phyloP scores from a whole-genome alignment of 2,329 filamentous ascomycete genomes.

The Paecilomyces formosus region DNA sequence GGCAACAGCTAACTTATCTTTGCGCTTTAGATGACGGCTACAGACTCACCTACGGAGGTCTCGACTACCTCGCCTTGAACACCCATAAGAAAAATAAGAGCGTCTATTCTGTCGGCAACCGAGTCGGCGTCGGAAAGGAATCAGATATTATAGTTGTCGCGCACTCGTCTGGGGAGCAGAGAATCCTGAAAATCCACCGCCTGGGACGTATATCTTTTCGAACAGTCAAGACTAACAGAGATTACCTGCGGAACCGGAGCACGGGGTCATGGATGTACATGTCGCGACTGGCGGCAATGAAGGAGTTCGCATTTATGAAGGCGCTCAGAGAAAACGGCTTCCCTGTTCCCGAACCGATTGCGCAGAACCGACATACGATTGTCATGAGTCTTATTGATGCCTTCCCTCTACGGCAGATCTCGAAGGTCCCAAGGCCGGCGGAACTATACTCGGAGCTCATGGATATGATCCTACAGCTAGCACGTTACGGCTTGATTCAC shows the following conservation, averaged over 20 bases:
- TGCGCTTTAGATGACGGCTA: constrained; percentile 69
- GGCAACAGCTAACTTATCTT: constrained; percentile 1
- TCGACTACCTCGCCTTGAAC: constrained; percentile 96
- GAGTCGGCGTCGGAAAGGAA: constrained; percentile 95
- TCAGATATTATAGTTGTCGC: constrained; percentile 95
- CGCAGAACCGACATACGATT: constrained; percentile 89
- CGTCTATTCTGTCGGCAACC: constrained; percentile 87
- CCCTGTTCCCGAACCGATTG: constrained; percentile 77
- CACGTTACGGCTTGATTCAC: constrained; percentile 83
- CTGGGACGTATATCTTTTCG: constrained; percentile 94
- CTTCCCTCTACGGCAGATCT: constrained; percentile 83
- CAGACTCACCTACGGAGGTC: constrained; percentile 87
- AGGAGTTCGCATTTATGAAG: constrained; percentile 92
- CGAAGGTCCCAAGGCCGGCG: constrained; percentile 73
- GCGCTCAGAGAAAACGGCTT: constrained; percentile 78
- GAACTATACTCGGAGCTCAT: constrained; percentile 89
- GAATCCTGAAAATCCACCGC: constrained; percentile 90
- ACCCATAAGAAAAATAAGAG: constrained; percentile 71
- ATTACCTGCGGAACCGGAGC: constrained; percentile 78
- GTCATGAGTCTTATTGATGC: constrained; percentile 93
- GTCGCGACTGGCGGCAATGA: constrained; percentile 82
- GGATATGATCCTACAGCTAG: constrained; percentile 72
- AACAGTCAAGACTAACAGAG: constrained; percentile 89
- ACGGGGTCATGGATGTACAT: constrained; percentile 98
- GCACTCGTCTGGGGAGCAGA: constrained; percentile 65